A percentile compares a stretch with the other conserved stretches of the same genome.
Evolutionary conservation across 768 basidiomycete species (phyloP).

Genomic region (Pisolithus sp.): DNA sequence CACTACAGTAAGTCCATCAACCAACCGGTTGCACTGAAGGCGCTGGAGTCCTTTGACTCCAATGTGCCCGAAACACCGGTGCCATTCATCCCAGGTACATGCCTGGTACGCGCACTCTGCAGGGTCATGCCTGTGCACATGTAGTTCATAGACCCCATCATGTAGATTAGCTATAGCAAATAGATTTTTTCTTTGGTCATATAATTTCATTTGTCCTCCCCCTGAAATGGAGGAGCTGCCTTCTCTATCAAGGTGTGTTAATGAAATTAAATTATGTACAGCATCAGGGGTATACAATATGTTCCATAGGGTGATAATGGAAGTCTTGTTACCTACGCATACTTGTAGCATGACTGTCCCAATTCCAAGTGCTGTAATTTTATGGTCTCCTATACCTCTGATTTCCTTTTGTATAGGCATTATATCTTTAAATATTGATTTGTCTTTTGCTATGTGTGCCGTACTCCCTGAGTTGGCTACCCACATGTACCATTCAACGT

Average conservation of each 20-base stretch:
- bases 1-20: neutral
- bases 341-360: neutral
- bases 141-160: no score
- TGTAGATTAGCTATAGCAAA: neutral
- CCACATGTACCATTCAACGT: neutral
- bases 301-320: neutral
- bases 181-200: neutral
- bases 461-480: neutral
- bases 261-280: constrained; percentile 1
- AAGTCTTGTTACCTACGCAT: neutral
- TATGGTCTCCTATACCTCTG: neutral
- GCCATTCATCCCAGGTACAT: no score
- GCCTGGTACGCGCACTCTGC: no score
- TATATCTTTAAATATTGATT: neutral
- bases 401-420: neutral
- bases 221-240: neutral
- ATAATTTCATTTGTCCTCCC: no score
- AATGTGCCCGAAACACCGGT: no score
- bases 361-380: neutral
- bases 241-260: neutral
- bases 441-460: neutral
- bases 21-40: no score
- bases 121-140: no score
- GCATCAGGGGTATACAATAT: neutral
- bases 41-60: no score